A percentile compares a stretch with the other conserved stretches of the same genome.
Evolutionary conservation across 306 rosid species (phyloP).

Genomic region (Parietaria judaica): DNA sequence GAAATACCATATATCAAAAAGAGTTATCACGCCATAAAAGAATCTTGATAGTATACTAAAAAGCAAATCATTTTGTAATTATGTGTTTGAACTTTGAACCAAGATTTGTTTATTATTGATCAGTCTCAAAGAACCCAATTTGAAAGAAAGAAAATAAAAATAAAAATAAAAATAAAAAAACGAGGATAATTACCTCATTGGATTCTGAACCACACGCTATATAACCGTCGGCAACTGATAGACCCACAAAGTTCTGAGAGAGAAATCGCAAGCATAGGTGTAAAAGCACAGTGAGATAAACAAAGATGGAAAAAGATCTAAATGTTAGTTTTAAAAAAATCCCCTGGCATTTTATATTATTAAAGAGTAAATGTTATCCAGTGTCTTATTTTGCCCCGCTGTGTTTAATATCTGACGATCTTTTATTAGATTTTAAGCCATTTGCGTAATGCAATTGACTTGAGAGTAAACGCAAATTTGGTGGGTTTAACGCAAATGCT

Average conservation of each 20-base stretch:
- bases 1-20: no score
- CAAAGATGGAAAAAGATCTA: background rate
- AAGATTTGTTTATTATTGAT: background rate
- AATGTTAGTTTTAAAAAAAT: background rate
- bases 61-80: no score
- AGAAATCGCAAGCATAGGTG: conserved; percentile 15
- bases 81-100: background rate
- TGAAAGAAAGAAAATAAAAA: background rate
- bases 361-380: no score
- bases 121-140: background rate
- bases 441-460: no score
- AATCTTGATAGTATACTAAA: no score
- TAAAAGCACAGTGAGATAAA: conserved; percentile 2
- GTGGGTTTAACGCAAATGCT: no score
- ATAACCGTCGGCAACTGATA: conserved; percentile 75
- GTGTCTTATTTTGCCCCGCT: no score
- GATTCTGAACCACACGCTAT: conserved; percentile 97
- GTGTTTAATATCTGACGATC: no score
- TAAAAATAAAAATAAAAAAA: background rate
- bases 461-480: no score
- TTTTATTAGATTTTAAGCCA: no score
- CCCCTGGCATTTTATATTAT: no score
- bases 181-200: conserved; percentile 56
- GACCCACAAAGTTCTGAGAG: conserved; percentile 89
- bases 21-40: no score